Percentiles rank a stretch among this genome's conserved stretches.
These are phyloP conservation scores for Gyromitra esculenta DNA, from an alignment of 2,329 filamentous ascomycete species.

Conservation along the genomic window DNA sequence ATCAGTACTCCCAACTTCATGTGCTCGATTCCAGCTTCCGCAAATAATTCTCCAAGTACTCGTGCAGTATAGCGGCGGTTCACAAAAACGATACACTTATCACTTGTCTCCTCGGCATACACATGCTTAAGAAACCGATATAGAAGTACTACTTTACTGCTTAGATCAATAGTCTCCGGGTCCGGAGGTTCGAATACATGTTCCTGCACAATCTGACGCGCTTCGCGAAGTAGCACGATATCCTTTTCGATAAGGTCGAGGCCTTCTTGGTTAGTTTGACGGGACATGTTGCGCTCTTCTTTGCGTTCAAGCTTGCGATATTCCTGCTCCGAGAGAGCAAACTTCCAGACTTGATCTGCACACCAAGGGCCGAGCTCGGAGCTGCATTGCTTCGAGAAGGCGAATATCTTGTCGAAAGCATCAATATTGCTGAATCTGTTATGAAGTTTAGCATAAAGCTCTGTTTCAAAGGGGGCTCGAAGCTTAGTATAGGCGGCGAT, in stretches of 20 bases:
- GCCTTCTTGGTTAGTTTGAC: slow-evolving; percentile 57
- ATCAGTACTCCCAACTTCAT: slow-evolving; percentile 73
- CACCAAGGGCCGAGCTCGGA: slow-evolving; percentile 73
- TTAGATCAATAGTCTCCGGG: slow-evolving; percentile 64
- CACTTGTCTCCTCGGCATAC: slow-evolving; percentile 69
- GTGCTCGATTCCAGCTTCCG: slow-evolving; percentile 68
- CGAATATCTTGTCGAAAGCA: slow-evolving; percentile 58
- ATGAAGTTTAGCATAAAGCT: slow-evolving; percentile 70
- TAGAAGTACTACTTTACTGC: slow-evolving; percentile 76
- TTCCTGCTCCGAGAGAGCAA: slow-evolving; percentile 72
- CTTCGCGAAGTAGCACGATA: slow-evolving; percentile 69
- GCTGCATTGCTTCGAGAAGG: slow-evolving; percentile 52
- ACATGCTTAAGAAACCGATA: slow-evolving; percentile 69
- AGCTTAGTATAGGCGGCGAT: slow-evolving; percentile 68
- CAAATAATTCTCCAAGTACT: slow-evolving; percentile 75
- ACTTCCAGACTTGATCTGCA: slow-evolving; percentile 81
- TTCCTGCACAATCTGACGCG: slow-evolving; percentile 67
- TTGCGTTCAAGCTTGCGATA: slow-evolving; percentile 70
- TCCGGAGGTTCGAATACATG: slow-evolving; percentile 63
- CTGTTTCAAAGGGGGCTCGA: slow-evolving; percentile 68
- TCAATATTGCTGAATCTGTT: slow-evolving; percentile 65
- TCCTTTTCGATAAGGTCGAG: slow-evolving; percentile 65
- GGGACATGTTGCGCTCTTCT: slow-evolving; percentile 63
- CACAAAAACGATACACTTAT: slow-evolving; percentile 88
- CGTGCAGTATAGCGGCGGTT: slow-evolving; percentile 79